Evolutionary conservation across 441 rosid genomes (phyloP).

Genomic region (Populus tomentosa): DNA sequence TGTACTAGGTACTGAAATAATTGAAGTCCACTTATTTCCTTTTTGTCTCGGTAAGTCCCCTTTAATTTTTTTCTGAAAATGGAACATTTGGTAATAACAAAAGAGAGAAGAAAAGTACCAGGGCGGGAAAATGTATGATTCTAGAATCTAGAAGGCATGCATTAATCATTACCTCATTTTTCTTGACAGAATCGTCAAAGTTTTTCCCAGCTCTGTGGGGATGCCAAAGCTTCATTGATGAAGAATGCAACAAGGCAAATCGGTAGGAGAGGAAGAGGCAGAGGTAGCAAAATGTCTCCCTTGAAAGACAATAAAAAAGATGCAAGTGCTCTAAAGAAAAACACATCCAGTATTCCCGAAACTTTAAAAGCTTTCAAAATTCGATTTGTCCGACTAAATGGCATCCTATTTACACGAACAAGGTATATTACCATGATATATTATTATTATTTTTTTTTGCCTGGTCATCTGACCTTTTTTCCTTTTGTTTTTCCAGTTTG

Average conservation of each 20-base stretch:
- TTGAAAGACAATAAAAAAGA: slow-evolving; percentile 43
- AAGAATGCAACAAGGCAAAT: too few relatives aligned
- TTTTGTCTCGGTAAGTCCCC: background rate
- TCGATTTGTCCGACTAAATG: slow-evolving; percentile 80
- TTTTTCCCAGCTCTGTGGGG: slow-evolving; percentile 56
- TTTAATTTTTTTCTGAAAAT: too few relatives aligned
- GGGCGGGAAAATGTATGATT: too few relatives aligned
- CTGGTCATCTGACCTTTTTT: slow-evolving; percentile 6
- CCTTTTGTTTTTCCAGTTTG: slow-evolving; percentile 39
- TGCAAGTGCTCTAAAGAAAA: slow-evolving; percentile 42
- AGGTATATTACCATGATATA: slow-evolving; percentile 38
- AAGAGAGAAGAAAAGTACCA: too few relatives aligned
- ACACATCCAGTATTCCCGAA: slow-evolving; percentile 38
- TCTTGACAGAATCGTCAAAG: slow-evolving; percentile 73
- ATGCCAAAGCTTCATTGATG: slow-evolving; percentile 32
- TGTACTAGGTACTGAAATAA: too few relatives aligned
- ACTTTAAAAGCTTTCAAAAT: slow-evolving; percentile 53
- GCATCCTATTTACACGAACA: slow-evolving; percentile 84
- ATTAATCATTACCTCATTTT: background rate
- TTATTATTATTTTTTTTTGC: slow-evolving; percentile 2
- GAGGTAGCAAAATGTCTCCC: slow-evolving; percentile 56
- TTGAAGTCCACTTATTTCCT: background rate
- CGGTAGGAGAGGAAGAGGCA: slow-evolving; percentile 21
- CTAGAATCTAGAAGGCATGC: background rate
- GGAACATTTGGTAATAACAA: too few relatives aligned